A percentile compares a stretch with the other conserved stretches of the same genome.
Evolutionary conservation across 345 rosid species (phyloP).

Genomic region (Euphorbia pulcherrima): DNA sequence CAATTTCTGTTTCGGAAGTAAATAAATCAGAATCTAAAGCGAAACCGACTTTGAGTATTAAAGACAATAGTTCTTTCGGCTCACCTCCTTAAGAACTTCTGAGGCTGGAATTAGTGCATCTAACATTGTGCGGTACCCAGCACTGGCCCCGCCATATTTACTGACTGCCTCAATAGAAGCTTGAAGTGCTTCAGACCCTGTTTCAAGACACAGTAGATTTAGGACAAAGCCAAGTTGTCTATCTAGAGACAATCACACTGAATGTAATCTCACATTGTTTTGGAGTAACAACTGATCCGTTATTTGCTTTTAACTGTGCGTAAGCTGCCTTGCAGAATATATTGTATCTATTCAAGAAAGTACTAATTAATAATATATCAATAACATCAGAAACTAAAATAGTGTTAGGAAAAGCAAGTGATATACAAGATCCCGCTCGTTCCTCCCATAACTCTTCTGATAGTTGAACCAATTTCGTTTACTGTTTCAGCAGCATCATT

Average conservation of each 20-base stretch:
- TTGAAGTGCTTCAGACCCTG: constrained; percentile 89
- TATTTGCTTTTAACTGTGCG: constrained; percentile 59
- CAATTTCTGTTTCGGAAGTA: constrained; percentile 51
- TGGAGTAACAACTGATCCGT: constrained; percentile 46
- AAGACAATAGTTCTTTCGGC: constrained; percentile 1
- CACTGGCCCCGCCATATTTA: constrained; percentile 90
- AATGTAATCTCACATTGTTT: constrained; percentile 63
- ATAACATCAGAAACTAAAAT: not conserved
- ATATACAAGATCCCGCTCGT: constrained; percentile 89
- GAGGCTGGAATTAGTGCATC: constrained; percentile 96
- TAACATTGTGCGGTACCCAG: constrained; percentile 83
- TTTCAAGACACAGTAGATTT: constrained; percentile 16
- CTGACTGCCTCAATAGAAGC: constrained; percentile 80
- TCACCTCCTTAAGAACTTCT: constrained; percentile 70
- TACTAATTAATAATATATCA: not conserved
- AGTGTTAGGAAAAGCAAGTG: constrained; percentile 14
- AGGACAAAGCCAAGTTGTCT: constrained; percentile 13
- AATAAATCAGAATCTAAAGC: not conserved
- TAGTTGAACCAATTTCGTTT: constrained; percentile 76
- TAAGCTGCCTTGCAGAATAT: constrained; percentile 88
- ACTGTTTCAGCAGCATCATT: constrained; percentile 89
- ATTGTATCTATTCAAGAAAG: constrained; percentile 48
- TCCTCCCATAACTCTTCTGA: constrained; percentile 91
- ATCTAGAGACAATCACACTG: constrained; percentile 12
- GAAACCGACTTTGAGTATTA: not conserved